Base-by-base conservation (phyloP, 768 basidiomycete genomes). In the Boletales sp. region DNA sequence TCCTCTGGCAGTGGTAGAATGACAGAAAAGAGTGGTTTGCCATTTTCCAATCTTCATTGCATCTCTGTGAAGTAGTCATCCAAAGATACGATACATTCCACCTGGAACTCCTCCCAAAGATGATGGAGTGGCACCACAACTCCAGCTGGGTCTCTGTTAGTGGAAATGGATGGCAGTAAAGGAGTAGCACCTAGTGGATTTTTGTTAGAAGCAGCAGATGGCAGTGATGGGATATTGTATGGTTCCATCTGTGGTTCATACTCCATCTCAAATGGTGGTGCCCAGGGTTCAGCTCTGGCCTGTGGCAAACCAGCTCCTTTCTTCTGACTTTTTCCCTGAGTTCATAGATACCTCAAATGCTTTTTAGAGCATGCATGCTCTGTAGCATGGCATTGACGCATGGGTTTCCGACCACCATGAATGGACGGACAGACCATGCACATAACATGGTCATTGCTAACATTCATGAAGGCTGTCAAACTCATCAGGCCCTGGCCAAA, bases 51-150 rank as follows among this genome's bases (percentile, higher is more conserved):
- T n/a, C 12, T 49, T 3, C 4, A 14, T 14, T 57, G 40, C 5
- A 58, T 54, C 41, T 51, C 52, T 0, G 46, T 49, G 12, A 56
- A 58, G 49, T 56, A 58, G 44, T 58, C 46, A 0, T 54, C 41
- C 5, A 44, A 2, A 31, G 15, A 13, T 13, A 48, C 4, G 1
- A 32, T 37, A 41, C n/a, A 8, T 36, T 53, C 41, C 0, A 36
- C 48, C 12, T 58, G 48, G 17, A 56, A 56, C 1, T 48, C 48
- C 0, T 56, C 42, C 48, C 55, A 56, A n/a, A 48, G 48, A 3
- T 53, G 55, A 19, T 33, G 32, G 1, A 53, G 19, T 2, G 44
- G 47, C 28, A 43, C 35, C 0, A 11, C n/a, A 10, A n/a, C 4
- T 17, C 32, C 2, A 8, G 3, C 15, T n/a, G n/a, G n/a, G n/a